phyloP scores from a whole-genome alignment of 2,329 filamentous ascomycete genomes.

The Cryphonectria parasitica region DNA sequence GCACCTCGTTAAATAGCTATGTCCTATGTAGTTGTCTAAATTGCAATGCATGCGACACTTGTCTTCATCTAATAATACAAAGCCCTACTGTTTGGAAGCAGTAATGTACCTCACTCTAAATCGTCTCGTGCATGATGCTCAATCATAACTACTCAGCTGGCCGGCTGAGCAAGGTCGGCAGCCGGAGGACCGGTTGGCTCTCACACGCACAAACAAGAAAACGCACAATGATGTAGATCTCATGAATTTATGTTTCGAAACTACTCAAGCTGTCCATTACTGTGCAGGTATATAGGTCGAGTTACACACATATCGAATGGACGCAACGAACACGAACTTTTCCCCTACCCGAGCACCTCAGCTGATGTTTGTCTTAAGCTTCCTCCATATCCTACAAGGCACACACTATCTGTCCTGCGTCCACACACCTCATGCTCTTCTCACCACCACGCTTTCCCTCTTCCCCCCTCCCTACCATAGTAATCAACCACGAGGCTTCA shows the following conservation, averaged over 20 bases:
- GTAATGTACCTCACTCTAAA: background rate
- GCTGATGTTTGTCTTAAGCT: background rate
- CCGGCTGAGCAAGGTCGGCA: background rate
- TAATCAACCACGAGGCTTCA: background rate
- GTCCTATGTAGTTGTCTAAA: background rate
- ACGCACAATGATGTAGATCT: background rate
- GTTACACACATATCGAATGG: conserved; percentile 17
- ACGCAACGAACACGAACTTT: conserved; percentile 4
- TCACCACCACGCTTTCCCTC: background rate
- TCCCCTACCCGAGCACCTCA: background rate
- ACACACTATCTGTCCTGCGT: background rate
- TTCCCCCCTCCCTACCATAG: background rate
- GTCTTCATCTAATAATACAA: no score
- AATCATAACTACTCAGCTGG: background rate
- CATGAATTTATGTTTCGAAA: conserved; percentile 15
- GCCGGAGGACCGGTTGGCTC: background rate
- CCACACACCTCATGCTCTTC: background rate
- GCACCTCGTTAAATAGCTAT: background rate
- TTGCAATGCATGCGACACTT: background rate
- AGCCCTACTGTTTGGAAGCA: background rate
- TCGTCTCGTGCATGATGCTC: no score
- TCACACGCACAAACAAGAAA: background rate
- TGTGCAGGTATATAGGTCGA: conserved; percentile 11
- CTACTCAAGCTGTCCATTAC: conserved; percentile 5
- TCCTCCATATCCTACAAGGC: conserved; percentile 7